These are phyloP conservation scores for Syzygium malaccense DNA, from an alignment of 441 rosid genomes.

Conservation along the genomic window DNA sequence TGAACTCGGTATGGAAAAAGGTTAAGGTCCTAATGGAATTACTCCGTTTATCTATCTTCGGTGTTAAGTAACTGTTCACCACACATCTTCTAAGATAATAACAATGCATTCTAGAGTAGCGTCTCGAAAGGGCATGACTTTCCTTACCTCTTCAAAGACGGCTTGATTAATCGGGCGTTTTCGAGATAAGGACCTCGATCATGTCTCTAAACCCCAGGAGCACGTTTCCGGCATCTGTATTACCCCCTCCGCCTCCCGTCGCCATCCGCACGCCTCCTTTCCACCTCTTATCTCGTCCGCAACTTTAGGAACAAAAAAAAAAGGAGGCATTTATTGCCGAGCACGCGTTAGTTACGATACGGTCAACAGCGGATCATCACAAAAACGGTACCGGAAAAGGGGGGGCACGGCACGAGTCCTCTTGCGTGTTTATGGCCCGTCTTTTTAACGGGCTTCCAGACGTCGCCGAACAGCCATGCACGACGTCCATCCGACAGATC, in stretches of 20 bases:
- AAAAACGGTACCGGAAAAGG: no score
- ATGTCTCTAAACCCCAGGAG: background rate
- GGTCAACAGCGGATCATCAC: rapidly evolving
- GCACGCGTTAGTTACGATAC: rapidly evolving
- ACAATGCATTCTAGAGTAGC: rapidly evolving
- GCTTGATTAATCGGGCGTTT: background rate
- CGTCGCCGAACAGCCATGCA: background rate
- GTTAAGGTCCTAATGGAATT: background rate
- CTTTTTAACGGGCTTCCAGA: background rate
- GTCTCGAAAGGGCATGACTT: rapidly evolving
- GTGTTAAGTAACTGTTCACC: background rate
- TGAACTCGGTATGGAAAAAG: background rate
- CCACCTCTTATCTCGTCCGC: background rate
- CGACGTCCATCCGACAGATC: background rate
- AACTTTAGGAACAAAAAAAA: background rate
- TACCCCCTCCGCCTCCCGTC: background rate
- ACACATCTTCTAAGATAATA: background rate
- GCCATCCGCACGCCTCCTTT: background rate
- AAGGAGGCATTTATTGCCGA: background rate
- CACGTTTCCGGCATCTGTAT: background rate
- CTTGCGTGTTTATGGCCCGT: background rate
- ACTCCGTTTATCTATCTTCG: background rate
- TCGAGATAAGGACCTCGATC: background rate
- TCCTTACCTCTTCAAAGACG: background rate
- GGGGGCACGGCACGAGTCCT: background rate